phyloP scores from a whole-genome alignment of 805 yeast genomes.

The Zygoascus ofunaensis region DNA sequence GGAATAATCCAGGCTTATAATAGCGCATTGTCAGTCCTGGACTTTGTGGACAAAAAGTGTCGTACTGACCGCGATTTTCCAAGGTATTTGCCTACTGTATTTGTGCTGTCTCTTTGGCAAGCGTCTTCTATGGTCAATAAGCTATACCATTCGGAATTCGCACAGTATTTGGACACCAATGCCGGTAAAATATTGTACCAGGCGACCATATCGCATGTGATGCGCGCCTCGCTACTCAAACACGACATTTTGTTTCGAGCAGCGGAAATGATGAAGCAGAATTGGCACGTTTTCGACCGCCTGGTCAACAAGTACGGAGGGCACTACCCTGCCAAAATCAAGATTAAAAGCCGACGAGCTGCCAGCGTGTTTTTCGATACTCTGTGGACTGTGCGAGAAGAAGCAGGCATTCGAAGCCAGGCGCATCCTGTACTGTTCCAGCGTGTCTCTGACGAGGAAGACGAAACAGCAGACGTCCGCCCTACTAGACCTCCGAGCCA shows the following conservation, averaged over 20 bases:
- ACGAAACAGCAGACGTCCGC: constrained; percentile 2
- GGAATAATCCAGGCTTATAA: constrained; percentile 74
- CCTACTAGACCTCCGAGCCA: background rate
- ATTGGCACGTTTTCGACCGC: constrained; percentile 79
- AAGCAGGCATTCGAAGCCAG: constrained; percentile 52
- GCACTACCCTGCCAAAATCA: constrained; percentile 24
- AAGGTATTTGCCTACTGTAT: constrained; percentile 67
- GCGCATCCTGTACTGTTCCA: constrained; percentile 28
- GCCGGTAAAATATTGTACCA: constrained; percentile 54
- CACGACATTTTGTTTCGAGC: constrained; percentile 91
- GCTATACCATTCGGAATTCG: constrained; percentile 65
- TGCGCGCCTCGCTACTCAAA: constrained; percentile 74
- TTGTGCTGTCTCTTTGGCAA: constrained; percentile 82
- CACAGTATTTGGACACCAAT: constrained; percentile 54
- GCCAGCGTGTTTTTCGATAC: constrained; percentile 91
- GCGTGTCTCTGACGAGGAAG: constrained; percentile 10
- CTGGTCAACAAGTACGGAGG: constrained; percentile 41
- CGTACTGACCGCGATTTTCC: constrained; percentile 49
- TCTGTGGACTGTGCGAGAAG: constrained; percentile 71
- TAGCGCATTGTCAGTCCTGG: constrained; percentile 62
- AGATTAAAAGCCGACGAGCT: constrained; percentile 74
- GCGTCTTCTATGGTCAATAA: constrained; percentile 78
- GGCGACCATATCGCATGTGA: constrained; percentile 37
- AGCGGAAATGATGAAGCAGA: constrained; percentile 85
- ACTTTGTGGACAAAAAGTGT: constrained; percentile 57